Conservation (phyloP, 2,329 filamentous ascomycete species). For the Fusarium sp. region DNA sequence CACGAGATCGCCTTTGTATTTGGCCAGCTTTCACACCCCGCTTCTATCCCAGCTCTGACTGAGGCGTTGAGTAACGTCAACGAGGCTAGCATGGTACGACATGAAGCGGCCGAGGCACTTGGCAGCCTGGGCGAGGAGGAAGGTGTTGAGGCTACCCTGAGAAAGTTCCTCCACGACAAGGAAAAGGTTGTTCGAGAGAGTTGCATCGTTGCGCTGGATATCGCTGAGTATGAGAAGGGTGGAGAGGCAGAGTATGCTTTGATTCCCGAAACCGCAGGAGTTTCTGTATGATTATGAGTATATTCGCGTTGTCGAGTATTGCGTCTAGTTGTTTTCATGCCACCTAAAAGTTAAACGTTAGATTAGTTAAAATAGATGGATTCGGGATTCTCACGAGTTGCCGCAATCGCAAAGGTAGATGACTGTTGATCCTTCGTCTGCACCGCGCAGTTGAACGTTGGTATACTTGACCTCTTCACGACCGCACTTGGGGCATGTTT, state of each 20-base stretch:
- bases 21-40: conserved; percentile 92
- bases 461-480: conserved; percentile 85
- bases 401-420: conserved; percentile 92
- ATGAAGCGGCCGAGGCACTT: conserved; percentile 95
- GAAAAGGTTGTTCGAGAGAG: conserved; percentile 96
- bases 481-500: conserved; percentile 83
- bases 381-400: conserved; percentile 67
- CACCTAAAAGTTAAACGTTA: conserved; percentile 50
- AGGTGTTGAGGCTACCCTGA: conserved; percentile 87
- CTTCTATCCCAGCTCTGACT: conserved; percentile 91
- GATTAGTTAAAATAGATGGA: conserved; percentile 25
- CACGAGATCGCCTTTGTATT: conserved; percentile 99
- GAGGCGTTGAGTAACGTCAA: conserved; percentile 78
- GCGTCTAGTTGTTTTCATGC: conserved; percentile 68
- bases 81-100: conserved; percentile 95
- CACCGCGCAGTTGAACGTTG: conserved; percentile 85
- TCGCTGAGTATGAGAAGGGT: conserved; percentile 95
- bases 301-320: conserved; percentile 25
- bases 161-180: conserved; percentile 85
- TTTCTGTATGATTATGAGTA: conserved; percentile 49
- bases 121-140: conserved; percentile 93
- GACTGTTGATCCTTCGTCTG: conserved; percentile 93
- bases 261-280: conserved; percentile 71
- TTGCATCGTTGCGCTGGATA: conserved; percentile 93
- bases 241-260: conserved; percentile 91